These are phyloP conservation scores for Talaromyces marneffei DNA, from an alignment of 2,329 filamentous ascomycete genomes.

Conservation along the genomic window DNA sequence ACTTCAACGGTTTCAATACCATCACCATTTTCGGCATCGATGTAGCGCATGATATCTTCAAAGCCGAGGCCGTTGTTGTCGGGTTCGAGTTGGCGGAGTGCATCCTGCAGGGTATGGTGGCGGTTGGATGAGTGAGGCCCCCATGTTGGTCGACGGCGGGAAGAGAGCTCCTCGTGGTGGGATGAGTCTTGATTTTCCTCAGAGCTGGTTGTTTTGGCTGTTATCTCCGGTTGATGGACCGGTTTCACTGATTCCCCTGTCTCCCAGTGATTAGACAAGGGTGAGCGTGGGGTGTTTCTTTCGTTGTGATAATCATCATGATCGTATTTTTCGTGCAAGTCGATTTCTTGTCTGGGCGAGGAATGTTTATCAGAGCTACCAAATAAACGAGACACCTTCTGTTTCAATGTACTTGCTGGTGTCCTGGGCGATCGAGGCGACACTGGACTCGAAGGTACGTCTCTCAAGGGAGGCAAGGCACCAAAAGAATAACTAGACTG, in stretches of 20 bases:
- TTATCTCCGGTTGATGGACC: not conserved
- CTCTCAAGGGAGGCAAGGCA: slow-evolving; percentile 9
- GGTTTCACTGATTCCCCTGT: not conserved
- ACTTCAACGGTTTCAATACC: too few relatives aligned
- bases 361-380: not conserved
- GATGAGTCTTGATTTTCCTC: not conserved
- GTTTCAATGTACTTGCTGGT: slow-evolving; percentile 1
- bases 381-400: slow-evolving; percentile 13
- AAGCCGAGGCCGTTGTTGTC: slow-evolving; percentile 7
- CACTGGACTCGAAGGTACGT: not conserved
- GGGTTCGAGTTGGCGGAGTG: slow-evolving; percentile 6
- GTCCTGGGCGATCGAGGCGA: not conserved
- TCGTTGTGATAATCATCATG: not conserved
- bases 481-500: not conserved
- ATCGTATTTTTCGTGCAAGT: not conserved
- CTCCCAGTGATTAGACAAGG: not conserved
- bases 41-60: slow-evolving; percentile 6
- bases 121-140: slow-evolving; percentile 11
- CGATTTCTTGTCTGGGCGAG: not conserved
- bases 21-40: not conserved
- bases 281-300: not conserved
- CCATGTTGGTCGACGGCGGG: slow-evolving; percentile 2
- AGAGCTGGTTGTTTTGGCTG: not conserved
- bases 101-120: slow-evolving; percentile 14
- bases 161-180: not conserved